Base-by-base conservation (phyloP, 1,139 yeast species). In the Kurtzmaniella natalensis region DNA sequence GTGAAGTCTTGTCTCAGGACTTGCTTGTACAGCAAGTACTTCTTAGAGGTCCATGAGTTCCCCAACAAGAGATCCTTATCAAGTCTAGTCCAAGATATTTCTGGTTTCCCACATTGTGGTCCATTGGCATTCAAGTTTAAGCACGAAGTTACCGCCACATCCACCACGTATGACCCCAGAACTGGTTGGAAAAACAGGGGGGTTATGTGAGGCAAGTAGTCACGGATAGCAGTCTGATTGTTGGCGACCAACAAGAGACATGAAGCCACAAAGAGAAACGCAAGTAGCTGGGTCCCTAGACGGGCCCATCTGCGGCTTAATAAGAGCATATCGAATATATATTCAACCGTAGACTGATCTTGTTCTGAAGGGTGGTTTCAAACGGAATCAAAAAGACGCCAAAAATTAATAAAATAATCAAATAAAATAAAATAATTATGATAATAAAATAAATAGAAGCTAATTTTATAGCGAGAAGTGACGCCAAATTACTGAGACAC, bases 131-230 rank as follows among this genome's bases (percentile, higher is more conserved):
- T 54, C 33, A 58, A 33, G 26, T 47, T 51, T 33, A 46, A 48
- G 43, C 74, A 68, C n/a, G 46, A 48, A 11, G 50, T 55, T 9
- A 68, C 43, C 30, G 58, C 43, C 6, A 68, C 44, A 42, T 68
- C 73, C 7, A 65, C 47, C n/a, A 68, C 47, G 39, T 54, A 66
- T 35, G 51, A 44, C 38, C 63, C 66, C 5, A 67, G 53, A 2
- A 59, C 47, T 5, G 72, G 72, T 41, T 65, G 70, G 48, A 66
- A 64, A 45, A 59, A 67, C 10, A 57, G 45, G 2, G 72, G 71
- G 4, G 65, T 53, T 23, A 23, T 7, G 15, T 45, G 42, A 1
- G 68, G 68, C 13, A 65, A 39, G 35, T 52, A 55, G 20, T 55
- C 51, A 30, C 57, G 49, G 18, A 64, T 58, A 24, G 54, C 47